phyloP scores from a whole-genome alignment of 345 rosid genomes.

The Eucalyptus fibrosa region DNA sequence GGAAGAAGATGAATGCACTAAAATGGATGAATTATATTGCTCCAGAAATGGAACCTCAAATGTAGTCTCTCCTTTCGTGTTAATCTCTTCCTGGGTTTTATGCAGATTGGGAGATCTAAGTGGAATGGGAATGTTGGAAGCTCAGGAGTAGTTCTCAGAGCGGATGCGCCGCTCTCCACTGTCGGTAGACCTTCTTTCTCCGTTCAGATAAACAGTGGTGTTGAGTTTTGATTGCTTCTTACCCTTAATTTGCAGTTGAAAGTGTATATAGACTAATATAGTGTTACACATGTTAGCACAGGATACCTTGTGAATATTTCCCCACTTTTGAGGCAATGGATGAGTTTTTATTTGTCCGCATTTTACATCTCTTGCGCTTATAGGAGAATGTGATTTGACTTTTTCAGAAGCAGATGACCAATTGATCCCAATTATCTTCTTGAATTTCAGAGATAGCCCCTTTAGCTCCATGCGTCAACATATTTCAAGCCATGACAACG shows the following conservation, averaged over 20 bases:
- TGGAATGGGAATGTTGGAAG: constrained; percentile 87
- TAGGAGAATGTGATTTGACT: background rate
- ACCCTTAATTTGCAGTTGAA: background rate
- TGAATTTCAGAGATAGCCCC: background rate
- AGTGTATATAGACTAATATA: constrained; percentile 19
- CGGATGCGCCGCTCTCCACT: constrained; percentile 52
- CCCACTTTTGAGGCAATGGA: background rate
- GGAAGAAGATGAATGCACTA: background rate
- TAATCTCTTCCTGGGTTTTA: background rate
- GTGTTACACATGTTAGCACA: background rate
- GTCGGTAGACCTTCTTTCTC: constrained; percentile 64
- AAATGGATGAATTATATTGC: background rate
- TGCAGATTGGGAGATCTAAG: constrained; percentile 89
- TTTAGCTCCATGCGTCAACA: background rate
- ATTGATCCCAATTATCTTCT: background rate
- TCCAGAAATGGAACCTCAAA: background rate
- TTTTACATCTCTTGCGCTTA: background rate
- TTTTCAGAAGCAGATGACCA: background rate
- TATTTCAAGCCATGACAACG: background rate
- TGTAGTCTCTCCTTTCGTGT: background rate
- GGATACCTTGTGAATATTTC: background rate
- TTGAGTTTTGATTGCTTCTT: constrained; percentile 53
- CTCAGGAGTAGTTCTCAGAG: constrained; percentile 39
- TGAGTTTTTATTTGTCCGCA: background rate
- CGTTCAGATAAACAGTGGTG: constrained; percentile 62